Evolutionary conservation across 2,329 filamentous ascomycete genomes (phyloP).

Genomic region (Juglanconis oblonga): DNA sequence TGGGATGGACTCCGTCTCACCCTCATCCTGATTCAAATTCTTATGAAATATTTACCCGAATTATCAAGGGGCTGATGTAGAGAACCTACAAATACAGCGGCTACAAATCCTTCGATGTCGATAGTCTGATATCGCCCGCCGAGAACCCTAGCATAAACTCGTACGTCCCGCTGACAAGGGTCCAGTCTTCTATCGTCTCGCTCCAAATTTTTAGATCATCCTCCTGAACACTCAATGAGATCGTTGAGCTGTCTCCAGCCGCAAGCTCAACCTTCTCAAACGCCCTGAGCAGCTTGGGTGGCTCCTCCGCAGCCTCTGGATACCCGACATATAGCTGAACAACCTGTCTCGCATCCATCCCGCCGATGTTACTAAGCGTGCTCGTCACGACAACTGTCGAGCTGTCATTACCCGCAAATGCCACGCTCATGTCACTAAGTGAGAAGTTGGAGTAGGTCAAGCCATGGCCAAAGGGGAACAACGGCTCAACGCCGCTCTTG

Average conservation of each 20-base stretch:
- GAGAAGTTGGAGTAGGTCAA: not conserved
- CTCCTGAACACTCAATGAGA: constrained; percentile 8
- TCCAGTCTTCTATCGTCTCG: constrained; percentile 16
- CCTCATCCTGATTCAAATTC: no score
- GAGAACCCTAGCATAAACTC: constrained; percentile 13
- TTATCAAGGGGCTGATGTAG: no score
- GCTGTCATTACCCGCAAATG: not conserved
- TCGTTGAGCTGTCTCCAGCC: not conserved
- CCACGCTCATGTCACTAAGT: not conserved
- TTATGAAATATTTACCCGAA: no score
- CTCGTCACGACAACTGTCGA: not conserved
- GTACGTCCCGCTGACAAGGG: constrained; percentile 4
- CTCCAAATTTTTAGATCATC: constrained; percentile 20
- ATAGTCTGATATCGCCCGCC: constrained; percentile 28
- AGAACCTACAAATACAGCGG: no score
- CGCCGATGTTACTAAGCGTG: not conserved
- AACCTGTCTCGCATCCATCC: not conserved
- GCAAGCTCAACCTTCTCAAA: not conserved
- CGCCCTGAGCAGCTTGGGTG: not conserved
- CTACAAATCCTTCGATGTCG: constrained; percentile 42
- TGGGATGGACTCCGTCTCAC: no score
- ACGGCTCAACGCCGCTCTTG: not conserved
- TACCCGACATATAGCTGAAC: constrained; percentile 2
- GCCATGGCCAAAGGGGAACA: constrained; percentile 3
- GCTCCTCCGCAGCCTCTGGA: not conserved